Evolutionary conservation across 805 yeast genomes (phyloP).

Genomic region (Priceomyces haplophilus): DNA sequence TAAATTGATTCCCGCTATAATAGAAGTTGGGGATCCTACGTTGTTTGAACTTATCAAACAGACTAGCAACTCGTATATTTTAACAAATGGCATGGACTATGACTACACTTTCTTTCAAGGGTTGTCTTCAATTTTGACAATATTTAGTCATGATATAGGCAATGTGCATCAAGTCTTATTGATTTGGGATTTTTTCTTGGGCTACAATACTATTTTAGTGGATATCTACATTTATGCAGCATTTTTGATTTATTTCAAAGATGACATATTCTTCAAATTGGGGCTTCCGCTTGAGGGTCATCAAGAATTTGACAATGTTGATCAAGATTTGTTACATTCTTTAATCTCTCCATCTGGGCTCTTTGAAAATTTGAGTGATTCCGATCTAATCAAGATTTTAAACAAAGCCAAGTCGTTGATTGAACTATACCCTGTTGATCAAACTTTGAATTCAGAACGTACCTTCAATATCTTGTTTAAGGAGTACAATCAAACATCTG

Average conservation of each 20-base stretch:
- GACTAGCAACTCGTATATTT: conserved; percentile 21
- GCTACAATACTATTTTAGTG: conserved; percentile 51
- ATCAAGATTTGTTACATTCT: conserved; percentile 34
- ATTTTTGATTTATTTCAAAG: conserved; percentile 45
- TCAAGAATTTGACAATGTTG: conserved; percentile 17
- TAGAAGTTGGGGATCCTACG: conserved; percentile 47
- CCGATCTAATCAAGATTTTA: conserved; percentile 25
- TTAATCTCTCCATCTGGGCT: conserved; percentile 31
- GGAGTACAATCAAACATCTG: conserved; percentile 32
- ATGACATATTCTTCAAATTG: conserved; percentile 34
- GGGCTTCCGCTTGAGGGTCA: conserved; percentile 10
- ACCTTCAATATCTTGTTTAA: conserved; percentile 35
- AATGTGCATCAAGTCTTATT: conserved; percentile 47
- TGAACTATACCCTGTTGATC: conserved; percentile 21
- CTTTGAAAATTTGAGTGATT: conserved; percentile 26
- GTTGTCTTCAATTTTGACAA: conserved; percentile 71
- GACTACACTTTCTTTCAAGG: conserved; percentile 54
- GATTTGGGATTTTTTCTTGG: conserved; percentile 68
- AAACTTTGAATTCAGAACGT: conserved; percentile 14
- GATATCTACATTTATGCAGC: conserved; percentile 63
- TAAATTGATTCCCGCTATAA: conserved; percentile 59
- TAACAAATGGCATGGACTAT: conserved; percentile 25
- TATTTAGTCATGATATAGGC: conserved; percentile 69
- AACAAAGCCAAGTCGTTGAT: conserved; percentile 24
- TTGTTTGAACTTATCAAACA: conserved; percentile 44